Conservation (phyloP, 2,329 filamentous ascomycete species). For the Verticillium isaacii region DNA sequence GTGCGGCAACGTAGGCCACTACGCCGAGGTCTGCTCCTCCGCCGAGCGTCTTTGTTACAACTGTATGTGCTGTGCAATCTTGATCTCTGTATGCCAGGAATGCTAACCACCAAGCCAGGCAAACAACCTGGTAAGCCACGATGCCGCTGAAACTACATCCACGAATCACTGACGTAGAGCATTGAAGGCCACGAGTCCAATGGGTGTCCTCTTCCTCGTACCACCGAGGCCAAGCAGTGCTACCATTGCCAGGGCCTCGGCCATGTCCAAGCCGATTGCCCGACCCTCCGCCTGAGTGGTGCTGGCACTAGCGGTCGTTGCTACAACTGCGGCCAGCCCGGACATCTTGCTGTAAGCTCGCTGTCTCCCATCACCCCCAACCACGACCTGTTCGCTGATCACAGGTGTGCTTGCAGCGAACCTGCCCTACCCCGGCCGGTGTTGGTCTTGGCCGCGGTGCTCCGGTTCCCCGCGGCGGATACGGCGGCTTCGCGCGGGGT, state of each 20-base stretch:
- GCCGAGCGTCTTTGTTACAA: slow-evolving; percentile 99
- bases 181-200: slow-evolving; percentile 85
- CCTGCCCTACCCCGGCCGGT: slow-evolving; percentile 73
- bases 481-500: slow-evolving; percentile 63
- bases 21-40: slow-evolving; percentile 90
- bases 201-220: slow-evolving; percentile 92
- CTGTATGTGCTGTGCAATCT: slow-evolving; percentile 56
- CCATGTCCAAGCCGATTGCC: slow-evolving; percentile 98
- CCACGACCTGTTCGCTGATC: not conserved
- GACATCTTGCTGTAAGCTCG: slow-evolving; percentile 75
- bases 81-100: not conserved
- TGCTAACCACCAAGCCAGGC: slow-evolving; percentile 37
- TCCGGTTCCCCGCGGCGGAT: slow-evolving; percentile 68
- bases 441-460: slow-evolving; percentile 60
- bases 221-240: slow-evolving; percentile 98
- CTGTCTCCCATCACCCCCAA: slow-evolving; percentile 12
- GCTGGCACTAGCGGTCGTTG: slow-evolving; percentile 79
- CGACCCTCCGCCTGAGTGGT: slow-evolving; percentile 86
- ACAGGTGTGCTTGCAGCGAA: slow-evolving; percentile 48
- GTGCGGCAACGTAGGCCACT: slow-evolving; percentile 78
- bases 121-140: slow-evolving; percentile 67
- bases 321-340: slow-evolving; percentile 93
- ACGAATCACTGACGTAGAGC: slow-evolving; percentile 9
- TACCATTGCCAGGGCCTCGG: slow-evolving; percentile 99
- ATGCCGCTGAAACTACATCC: not conserved